These are phyloP conservation scores for Fusarium nodosum DNA, from an alignment of 2,329 filamentous ascomycete genomes.

Conservation along the genomic window DNA sequence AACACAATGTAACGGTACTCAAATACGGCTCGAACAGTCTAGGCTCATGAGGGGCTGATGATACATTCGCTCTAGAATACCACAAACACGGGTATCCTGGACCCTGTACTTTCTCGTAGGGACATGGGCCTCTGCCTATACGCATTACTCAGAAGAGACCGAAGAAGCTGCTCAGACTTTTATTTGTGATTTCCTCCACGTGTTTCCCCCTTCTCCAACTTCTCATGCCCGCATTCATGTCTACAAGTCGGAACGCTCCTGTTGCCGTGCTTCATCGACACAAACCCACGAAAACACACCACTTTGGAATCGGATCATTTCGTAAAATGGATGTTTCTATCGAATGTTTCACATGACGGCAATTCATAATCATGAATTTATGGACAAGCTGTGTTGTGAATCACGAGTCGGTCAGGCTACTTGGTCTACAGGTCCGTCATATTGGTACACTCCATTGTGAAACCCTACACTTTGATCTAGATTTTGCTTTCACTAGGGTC, in stretches of 20 bases:
- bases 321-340: conserved; percentile 17
- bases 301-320: conserved; percentile 25
- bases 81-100: conserved; percentile 2
- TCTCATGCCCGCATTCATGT: neutral
- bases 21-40: conserved; percentile 9
- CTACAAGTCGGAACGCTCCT: conserved; percentile 11
- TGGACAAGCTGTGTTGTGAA: neutral
- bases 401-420: neutral
- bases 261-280: neutral
- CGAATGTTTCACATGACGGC: conserved; percentile 2
- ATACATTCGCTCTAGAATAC: conserved; percentile 1
- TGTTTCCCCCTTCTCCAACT: conserved; percentile 17
- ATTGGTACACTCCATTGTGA: neutral
- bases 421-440: conserved; percentile 4
- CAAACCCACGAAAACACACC: neutral
- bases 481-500: neutral
- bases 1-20: conserved; percentile 20
- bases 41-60: conserved; percentile 11
- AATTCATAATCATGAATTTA: neutral
- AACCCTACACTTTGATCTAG: conserved; percentile 10
- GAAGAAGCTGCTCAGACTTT: conserved; percentile 11
- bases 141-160: neutral
- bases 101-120: neutral
- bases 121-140: neutral
- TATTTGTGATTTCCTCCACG: conserved; percentile 9